phyloP scores from a whole-genome alignment of 306 rosid genomes.

The Vigna nakashimae region DNA sequence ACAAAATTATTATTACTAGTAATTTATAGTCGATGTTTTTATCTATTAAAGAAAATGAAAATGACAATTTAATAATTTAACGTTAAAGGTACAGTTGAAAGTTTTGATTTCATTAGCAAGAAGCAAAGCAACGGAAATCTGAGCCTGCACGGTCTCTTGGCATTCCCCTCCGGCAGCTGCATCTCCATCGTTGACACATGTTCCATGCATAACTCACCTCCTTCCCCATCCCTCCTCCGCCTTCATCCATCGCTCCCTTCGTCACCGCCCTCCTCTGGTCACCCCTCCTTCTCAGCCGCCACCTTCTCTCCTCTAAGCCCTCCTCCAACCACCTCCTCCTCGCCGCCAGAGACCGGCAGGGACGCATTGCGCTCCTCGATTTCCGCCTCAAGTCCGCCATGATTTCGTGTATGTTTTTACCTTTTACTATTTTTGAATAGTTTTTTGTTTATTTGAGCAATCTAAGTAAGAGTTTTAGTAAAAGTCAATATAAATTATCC shows the following conservation, averaged over 20 bases:
- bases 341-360: constrained; percentile 89
- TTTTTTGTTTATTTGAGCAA: too few relatives aligned
- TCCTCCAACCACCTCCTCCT: constrained; percentile 87
- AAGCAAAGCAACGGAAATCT: constrained; percentile 46
- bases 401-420: too few relatives aligned
- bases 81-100: background rate
- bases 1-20: background rate
- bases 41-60: background rate
- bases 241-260: constrained; percentile 71
- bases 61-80: background rate
- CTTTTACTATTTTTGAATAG: too few relatives aligned
- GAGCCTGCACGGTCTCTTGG: constrained; percentile 79
- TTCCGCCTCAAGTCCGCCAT: constrained; percentile 48
- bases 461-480: too few relatives aligned
- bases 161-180: constrained; percentile 86
- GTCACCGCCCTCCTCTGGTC: constrained; percentile 92
- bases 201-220: constrained; percentile 82
- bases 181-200: constrained; percentile 79
- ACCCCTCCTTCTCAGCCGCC: constrained; percentile 78
- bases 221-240: constrained; percentile 79
- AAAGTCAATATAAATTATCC: too few relatives aligned
- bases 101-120: background rate
- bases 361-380: constrained; percentile 87
- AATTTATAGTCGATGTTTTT: background rate
- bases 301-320: constrained; percentile 85